Percentiles rank a stretch among this genome's conserved stretches.
Evolutionary conservation across 345 rosid genomes (phyloP).

Genomic region (Ceriops tagal): DNA sequence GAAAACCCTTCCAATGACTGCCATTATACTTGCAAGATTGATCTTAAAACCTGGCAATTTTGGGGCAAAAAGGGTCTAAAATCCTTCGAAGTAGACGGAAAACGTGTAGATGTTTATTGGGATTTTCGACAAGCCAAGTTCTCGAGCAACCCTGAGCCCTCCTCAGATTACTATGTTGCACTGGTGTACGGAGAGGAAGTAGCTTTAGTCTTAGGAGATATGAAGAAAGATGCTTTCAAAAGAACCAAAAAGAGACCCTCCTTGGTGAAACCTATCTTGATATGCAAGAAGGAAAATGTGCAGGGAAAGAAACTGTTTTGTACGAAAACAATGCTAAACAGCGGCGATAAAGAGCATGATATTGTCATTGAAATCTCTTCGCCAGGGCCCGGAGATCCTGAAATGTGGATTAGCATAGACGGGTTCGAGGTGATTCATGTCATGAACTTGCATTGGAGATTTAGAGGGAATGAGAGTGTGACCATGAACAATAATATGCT

Average conservation of each 20-base stretch:
- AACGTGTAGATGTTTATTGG: conserved; percentile 56
- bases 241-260: conserved; percentile 53
- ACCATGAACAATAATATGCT: conserved; percentile 32
- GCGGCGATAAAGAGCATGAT: conserved; percentile 43
- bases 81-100: conserved; percentile 41
- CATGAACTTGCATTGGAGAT: conserved; percentile 67
- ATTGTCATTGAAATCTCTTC: conserved; percentile 55
- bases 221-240: conserved; percentile 49
- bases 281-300: conserved; percentile 65
- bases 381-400: conserved; percentile 56
- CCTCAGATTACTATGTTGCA: conserved; percentile 56
- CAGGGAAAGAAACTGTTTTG: conserved; percentile 62
- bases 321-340: conserved; percentile 41
- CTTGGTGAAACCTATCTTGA: conserved; percentile 40
- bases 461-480: conserved; percentile 68
- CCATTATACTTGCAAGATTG: conserved; percentile 51
- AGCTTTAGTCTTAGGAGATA: conserved; percentile 52
- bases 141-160: conserved; percentile 53
- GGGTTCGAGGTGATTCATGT: conserved; percentile 44
- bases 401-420: conserved; percentile 69
- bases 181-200: conserved; percentile 44
- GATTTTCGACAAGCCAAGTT: conserved; percentile 68
- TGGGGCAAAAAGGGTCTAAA: conserved; percentile 78
- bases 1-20: conserved; percentile 37
- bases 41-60: conserved; percentile 56